Evolutionary conservation across 202 grass and related monocot species (phyloP), one percentile per base, ranked within the genome.

Genomic region (Tripidium arundinaceum): DNA sequence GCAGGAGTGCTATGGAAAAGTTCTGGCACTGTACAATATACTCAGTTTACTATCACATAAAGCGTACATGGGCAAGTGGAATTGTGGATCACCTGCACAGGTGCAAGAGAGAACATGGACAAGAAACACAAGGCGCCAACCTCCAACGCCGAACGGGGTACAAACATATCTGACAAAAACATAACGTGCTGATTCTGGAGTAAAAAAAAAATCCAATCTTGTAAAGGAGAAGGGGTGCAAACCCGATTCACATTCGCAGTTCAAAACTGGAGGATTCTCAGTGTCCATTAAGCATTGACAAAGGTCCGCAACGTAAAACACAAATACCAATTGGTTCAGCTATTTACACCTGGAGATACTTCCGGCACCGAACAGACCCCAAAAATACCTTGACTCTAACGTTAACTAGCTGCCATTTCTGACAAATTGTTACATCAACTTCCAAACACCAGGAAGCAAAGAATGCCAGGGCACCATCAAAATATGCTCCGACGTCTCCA

Each of bases 381-480:
- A 67, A 78, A 57, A 50, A 49, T 41, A 73, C 36, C 27, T 78
- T 46, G 13, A 82, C 28, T 38, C 42, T 47, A 58, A 18, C 21
- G 47, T 49, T 10, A 72, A 38, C 6, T 49, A 74, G 37, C 24
- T 33, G 18, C 8, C 28, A 36, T 29, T 64, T 79, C 45, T 59
- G 29, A 65, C 34, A 73, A 29, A 7, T 4, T 55, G 47, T 3
- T 18, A 50, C 39, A 77, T 73, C 38, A 62, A 34, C 38, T 21
- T 60, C 27, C 36, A 25, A 76, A 71, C 28, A 19, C 36, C 15
- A 55, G 37, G 45, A 59, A 70, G 40, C 58, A 34, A 49, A 81
- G 18, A 64, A 58, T 65, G 82, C 70, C 57, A 58, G 27, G 11
- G 26, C 76, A 39, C 70, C 66, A 65, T 37, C 29, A 55, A 81